phyloP scores from a whole-genome alignment of 148 eudicot species.

The Vaccinium macrocarpon region DNA sequence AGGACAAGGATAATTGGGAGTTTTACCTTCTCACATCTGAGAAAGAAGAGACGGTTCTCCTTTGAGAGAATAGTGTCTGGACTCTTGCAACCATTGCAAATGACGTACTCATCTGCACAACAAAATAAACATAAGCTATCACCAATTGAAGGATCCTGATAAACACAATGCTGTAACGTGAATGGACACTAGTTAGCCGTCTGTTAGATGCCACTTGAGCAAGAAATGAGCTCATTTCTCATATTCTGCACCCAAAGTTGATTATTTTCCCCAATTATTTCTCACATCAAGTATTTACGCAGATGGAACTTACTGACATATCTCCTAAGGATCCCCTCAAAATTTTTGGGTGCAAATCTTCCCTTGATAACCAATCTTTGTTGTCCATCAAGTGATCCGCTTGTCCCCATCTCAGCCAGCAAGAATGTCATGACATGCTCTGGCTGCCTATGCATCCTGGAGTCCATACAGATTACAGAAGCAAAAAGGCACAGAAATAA shows the following conservation, averaged over 20 bases:
- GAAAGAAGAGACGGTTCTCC: conserved; percentile 88
- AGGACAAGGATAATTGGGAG: neutral
- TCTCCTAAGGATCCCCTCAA: conserved; percentile 85
- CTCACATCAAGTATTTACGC: neutral
- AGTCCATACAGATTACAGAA: conserved; percentile 3
- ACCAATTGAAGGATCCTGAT: neutral
- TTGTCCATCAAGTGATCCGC: conserved; percentile 96
- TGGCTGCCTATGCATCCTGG: conserved; percentile 97
- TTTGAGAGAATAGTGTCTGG: conserved; percentile 93
- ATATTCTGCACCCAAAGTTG: neutral
- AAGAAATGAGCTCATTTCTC: neutral
- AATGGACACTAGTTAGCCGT: neutral
- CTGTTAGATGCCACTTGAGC: neutral
- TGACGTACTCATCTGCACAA: conserved; percentile 80
- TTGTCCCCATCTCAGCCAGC: conserved; percentile 97
- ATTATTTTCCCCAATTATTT: neutral
- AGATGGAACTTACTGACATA: conserved; percentile 79
- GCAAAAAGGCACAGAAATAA: neutral
- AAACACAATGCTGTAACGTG: neutral
- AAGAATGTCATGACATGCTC: conserved; percentile 97
- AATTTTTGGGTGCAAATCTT: conserved; percentile 92
- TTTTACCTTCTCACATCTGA: conserved; percentile 92
- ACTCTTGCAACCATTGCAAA: conserved; percentile 97
- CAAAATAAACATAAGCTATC: neutral
- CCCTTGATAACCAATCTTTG: conserved; percentile 87